phyloP scores from a whole-genome alignment of 2,329 filamentous ascomycete genomes.

The Cladosporium sp. region DNA sequence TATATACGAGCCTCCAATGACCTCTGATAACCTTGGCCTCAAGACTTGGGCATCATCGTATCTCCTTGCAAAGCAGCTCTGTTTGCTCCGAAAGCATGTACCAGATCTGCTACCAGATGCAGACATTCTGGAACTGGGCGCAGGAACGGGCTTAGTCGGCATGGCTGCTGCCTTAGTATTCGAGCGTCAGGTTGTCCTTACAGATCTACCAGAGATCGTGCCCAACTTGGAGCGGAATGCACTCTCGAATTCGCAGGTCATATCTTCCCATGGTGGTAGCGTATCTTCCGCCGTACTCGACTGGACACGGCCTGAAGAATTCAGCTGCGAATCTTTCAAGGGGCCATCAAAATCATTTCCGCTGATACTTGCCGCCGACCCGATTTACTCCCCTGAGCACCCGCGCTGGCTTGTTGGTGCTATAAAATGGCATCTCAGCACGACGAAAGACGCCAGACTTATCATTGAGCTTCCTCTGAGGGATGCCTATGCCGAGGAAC shows the following conservation, averaged over 20 bases:
- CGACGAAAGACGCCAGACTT: slow-evolving; percentile 56
- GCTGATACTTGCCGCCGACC: slow-evolving; percentile 78
- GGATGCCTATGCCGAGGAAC: slow-evolving; percentile 63
- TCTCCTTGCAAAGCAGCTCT: slow-evolving; percentile 70
- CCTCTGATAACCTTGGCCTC: slow-evolving; percentile 79
- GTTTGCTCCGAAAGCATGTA: slow-evolving; percentile 27
- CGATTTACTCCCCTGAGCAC: slow-evolving; percentile 81
- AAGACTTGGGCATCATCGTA: slow-evolving; percentile 97
- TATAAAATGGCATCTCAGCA: slow-evolving; percentile 63
- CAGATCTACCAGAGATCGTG: slow-evolving; percentile 79
- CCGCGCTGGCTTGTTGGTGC: slow-evolving; percentile 68
- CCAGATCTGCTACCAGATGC: slow-evolving; percentile 14
- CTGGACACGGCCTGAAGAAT: slow-evolving; percentile 59
- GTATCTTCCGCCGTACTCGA: slow-evolving; percentile 65
- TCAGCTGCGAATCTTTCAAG: slow-evolving; percentile 2
- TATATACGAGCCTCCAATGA: slow-evolving; percentile 82
- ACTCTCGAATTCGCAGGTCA: slow-evolving; percentile 55
- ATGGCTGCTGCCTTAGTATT: slow-evolving; percentile 75
- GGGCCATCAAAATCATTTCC: slow-evolving; percentile 33
- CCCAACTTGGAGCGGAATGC: slow-evolving; percentile 75
- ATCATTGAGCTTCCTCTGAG: slow-evolving; percentile 79
- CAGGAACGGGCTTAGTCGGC: slow-evolving; percentile 87
- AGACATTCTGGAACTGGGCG: slow-evolving; percentile 70
- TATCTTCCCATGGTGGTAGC: slow-evolving; percentile 53
- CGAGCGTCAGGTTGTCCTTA: slow-evolving; percentile 64